A percentile compares a stretch with the other conserved stretches of the same genome.
phyloP scores from a whole-genome alignment of 768 basidiomycete genomes.

The Suillus brevipes region DNA sequence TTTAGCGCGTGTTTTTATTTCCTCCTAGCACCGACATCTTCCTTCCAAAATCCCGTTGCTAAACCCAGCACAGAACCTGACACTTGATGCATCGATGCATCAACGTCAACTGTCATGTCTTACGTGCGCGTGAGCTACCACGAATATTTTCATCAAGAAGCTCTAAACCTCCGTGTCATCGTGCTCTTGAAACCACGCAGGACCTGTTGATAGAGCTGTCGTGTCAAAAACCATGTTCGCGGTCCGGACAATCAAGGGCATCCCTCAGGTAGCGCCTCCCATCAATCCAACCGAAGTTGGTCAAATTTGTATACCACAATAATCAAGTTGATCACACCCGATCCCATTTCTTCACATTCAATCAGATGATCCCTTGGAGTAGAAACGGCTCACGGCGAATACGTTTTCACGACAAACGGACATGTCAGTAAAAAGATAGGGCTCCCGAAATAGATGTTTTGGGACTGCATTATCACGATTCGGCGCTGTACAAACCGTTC shows the following conservation, averaged over 20 bases:
- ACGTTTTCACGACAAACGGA: not conserved
- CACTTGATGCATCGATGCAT: constrained; percentile 50
- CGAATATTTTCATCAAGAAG: not conserved
- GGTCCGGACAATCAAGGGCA: constrained; percentile 37
- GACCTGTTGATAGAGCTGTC: constrained; percentile 66
- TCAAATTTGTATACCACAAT: not conserved
- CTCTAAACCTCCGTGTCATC: not conserved
- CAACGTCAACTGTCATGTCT: constrained; percentile 47
- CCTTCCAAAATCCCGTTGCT: constrained; percentile 58
- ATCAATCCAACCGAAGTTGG: not conserved
- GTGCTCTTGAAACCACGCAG: constrained; percentile 45
- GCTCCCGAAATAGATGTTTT: not conserved
- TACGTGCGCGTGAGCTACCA: constrained; percentile 64
- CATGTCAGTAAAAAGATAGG: not conserved
- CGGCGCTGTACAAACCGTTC: constrained; percentile 55
- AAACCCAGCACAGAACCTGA: constrained; percentile 64
- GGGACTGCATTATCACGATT: constrained; percentile 39
- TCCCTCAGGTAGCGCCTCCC: not conserved
- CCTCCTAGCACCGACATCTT: not conserved
- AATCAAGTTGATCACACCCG: not conserved
- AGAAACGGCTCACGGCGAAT: constrained; percentile 26
- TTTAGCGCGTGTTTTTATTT: not conserved
- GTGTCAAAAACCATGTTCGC: constrained; percentile 73
- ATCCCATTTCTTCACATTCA: not conserved
- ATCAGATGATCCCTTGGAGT: not conserved